These are phyloP conservation scores for Diaporthe velutina DNA, from an alignment of 2,329 filamentous ascomycete species.

Conservation along the genomic window DNA sequence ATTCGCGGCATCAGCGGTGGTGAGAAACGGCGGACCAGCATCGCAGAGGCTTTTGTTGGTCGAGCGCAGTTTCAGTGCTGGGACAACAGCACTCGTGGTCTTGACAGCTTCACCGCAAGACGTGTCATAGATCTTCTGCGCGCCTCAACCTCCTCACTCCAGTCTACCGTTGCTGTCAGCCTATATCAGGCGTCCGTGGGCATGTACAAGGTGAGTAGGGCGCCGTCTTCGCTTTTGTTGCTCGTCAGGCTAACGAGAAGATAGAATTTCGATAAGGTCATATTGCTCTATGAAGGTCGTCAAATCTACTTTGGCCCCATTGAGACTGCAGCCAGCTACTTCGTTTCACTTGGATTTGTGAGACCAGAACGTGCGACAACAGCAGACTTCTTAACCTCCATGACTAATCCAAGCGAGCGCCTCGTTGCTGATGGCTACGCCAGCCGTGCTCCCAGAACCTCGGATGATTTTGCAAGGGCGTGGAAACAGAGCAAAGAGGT, in stretches of 20 bases:
- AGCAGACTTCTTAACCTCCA: conserved; percentile 78
- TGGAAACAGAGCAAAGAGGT: conserved; percentile 38
- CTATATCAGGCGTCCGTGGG: too few relatives aligned
- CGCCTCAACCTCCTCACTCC: too few relatives aligned
- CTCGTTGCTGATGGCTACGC: conserved; percentile 71
- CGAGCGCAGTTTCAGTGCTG: conserved; percentile 47
- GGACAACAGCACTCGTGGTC: conserved; percentile 43
- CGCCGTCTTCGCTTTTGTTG: too few relatives aligned
- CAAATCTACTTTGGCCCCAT: conserved; percentile 21
- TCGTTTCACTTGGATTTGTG: conserved; percentile 71
- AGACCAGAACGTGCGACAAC: conserved; percentile 68
- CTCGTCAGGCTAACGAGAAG: too few relatives aligned
- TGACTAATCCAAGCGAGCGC: conserved; percentile 75
- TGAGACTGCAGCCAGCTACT: conserved; percentile 66
- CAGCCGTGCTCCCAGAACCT: conserved; percentile 61
- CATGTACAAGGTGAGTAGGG: too few relatives aligned
- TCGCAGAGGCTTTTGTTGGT: conserved; percentile 74
- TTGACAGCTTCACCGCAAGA: neutral
- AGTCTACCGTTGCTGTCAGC: too few relatives aligned
- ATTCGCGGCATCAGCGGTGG: conserved; percentile 71
- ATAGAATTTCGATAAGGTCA: conserved; percentile 22
- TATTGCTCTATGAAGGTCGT: neutral
- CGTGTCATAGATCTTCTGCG: too few relatives aligned
- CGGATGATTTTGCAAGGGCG: conserved; percentile 72
- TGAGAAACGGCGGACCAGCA: conserved; percentile 75